phyloP scores from a whole-genome alignment of 2,329 filamentous ascomycete genomes.

The Stachybotrys chlorohalonatus region DNA sequence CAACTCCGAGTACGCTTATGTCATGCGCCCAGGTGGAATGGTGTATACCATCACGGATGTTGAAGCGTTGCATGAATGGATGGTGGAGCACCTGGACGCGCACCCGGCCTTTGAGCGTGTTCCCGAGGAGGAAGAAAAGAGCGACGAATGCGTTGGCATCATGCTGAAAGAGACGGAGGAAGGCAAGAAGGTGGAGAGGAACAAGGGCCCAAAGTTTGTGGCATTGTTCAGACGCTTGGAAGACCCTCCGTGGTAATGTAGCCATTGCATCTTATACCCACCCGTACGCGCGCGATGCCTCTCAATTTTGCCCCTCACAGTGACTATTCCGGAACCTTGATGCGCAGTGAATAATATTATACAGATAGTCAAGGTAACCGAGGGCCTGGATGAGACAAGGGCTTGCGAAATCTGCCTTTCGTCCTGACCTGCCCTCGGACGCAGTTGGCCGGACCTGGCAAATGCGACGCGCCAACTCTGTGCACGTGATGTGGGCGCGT shows the following conservation, averaged over 20 bases:
- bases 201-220: conserved; percentile 84
- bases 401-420: not conserved
- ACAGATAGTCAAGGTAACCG: too few species aligned
- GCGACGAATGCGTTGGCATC: conserved; percentile 60
- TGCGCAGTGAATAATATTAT: not conserved
- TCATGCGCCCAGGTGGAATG: conserved; percentile 71
- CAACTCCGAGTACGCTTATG: conserved; percentile 89
- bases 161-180: conserved; percentile 89
- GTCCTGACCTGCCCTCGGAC: not conserved
- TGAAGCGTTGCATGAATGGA: conserved; percentile 87
- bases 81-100: conserved; percentile 74
- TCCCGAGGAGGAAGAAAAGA: conserved; percentile 54
- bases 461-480: too few species aligned
- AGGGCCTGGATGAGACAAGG: not conserved
- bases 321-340: not conserved
- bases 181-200: conserved; percentile 90
- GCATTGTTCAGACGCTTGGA: conserved; percentile 75
- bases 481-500: not conserved
- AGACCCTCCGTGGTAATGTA: conserved; percentile 63
- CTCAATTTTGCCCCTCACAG: not conserved
- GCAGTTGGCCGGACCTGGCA: too few species aligned
- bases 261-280: too few species aligned
- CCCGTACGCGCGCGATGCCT: too few species aligned
- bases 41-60: conserved; percentile 98
- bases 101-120: conserved; percentile 75